Evolutionary conservation across 345 rosid species (phyloP), one percentile per base, ranked within the genome.

Genomic region (Populus euphratica): DNA sequence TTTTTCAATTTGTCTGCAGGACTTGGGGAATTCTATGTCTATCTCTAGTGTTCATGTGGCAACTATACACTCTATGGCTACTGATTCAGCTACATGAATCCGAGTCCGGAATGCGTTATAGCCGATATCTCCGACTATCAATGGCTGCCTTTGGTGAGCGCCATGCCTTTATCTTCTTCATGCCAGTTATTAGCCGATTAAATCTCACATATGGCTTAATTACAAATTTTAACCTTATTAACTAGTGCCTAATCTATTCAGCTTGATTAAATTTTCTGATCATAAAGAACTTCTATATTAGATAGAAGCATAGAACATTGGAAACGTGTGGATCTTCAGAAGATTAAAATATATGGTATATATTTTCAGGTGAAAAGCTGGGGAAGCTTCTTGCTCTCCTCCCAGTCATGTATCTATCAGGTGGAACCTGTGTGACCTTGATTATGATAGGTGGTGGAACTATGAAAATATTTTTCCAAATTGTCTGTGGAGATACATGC

Each of bases 351-450:
- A 21, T 31, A 14, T 54, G 66, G 33, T 21, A 25, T 13, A 13
- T 16, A 14, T 69, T 67, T 67, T 73, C 86, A 89, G 91, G 91
- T 49, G 88, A 85, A 77, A 90, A 86, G 76, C 67, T 59, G 25
- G 91, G 91, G 69, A 88, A 88, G 81, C 27, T 86, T 68, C 80
- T 85, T 23, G 82, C 90, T 25, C 89, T 88, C 36, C 82, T 90
- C 70, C 94, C 91, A 16, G 82, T 78, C 27, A 86, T 90, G 91
- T 90, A 90, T 54, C 79, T 90, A 52, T 88, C 94, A 0, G 91
- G 90, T 6, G 94, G 94, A 25, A 85, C 89, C 1, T 87, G 90
- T 31, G 89, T 85, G 79, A 78, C 88, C 8, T 64, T 88, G 63
- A 85, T 88, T 77, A 80, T 90, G 80, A 87, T 88, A 49, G 91